phyloP scores from a whole-genome alignment of 768 basidiomycete genomes.

The Favolaschia claudopus region DNA sequence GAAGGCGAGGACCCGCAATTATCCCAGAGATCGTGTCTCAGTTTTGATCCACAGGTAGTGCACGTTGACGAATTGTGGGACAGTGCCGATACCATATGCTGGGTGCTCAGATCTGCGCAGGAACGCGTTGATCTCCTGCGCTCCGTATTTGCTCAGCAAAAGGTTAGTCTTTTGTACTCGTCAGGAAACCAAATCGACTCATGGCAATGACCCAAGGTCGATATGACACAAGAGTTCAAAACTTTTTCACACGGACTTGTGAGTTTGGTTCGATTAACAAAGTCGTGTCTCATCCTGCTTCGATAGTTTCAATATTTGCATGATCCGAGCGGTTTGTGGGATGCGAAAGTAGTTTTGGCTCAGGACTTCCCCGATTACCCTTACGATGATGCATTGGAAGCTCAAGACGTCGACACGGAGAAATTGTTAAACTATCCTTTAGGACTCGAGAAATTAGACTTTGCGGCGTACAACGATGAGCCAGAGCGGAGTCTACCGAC shows the following conservation, averaged over 20 bases:
- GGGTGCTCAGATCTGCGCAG: slow-evolving; percentile 26
- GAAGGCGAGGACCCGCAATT: too few species aligned
- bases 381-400: slow-evolving; percentile 25
- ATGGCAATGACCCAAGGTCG: slow-evolving; percentile 17
- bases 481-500: slow-evolving; percentile 10
- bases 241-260: slow-evolving; percentile 37
- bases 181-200: neutral
- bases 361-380: slow-evolving; percentile 26
- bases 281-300: neutral
- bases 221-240: slow-evolving; percentile 33
- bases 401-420: slow-evolving; percentile 10
- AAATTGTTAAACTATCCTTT: slow-evolving; percentile 28
- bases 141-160: too few species aligned
- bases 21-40: too few species aligned
- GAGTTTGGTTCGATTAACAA: slow-evolving; percentile 1
- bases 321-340: slow-evolving; percentile 21
- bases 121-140: slow-evolving; percentile 34
- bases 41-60: too few species aligned
- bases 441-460: slow-evolving; percentile 17
- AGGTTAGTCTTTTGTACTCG: slow-evolving; percentile 21
- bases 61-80: slow-evolving; percentile 38
- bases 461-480: slow-evolving; percentile 21
- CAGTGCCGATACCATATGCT: slow-evolving; percentile 26
- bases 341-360: slow-evolving; percentile 21
- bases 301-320: slow-evolving; percentile 25